Conservation (phyloP, 2,329 filamentous ascomycete genomes). For the Pseudogymnoascus sp. region DNA sequence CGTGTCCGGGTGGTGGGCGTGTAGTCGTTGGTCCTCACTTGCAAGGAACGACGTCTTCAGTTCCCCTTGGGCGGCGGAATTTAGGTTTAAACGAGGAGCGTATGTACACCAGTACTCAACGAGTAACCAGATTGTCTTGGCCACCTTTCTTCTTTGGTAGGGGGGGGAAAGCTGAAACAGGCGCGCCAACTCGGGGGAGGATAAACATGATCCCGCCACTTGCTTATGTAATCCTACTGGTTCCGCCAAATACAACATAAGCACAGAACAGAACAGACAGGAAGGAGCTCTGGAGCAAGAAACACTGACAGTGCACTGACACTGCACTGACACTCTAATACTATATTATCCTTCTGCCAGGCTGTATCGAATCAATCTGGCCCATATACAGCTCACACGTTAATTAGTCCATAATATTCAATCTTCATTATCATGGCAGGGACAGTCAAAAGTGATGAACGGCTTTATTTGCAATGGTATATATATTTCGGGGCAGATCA, state of each 20-base stretch:
- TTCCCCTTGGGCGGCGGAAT: constrained; percentile 5
- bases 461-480: neutral
- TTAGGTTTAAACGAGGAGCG: constrained; percentile 6
- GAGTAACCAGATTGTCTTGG: neutral
- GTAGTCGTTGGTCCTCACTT: neutral
- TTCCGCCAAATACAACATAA: neutral
- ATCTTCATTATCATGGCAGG: neutral
- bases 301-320: too few relatives aligned
- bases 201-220: neutral
- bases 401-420: neutral
- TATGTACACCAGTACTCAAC: constrained; percentile 1
- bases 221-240: neutral
- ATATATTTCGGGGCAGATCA: neutral
- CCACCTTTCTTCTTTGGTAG: constrained; percentile 6
- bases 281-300: neutral
- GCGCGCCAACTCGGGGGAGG: neutral
- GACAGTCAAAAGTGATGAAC: neutral
- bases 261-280: neutral
- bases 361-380: neutral
- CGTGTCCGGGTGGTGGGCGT: constrained; percentile 1
- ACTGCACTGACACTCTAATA: neutral
- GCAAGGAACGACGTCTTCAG: constrained; percentile 2
- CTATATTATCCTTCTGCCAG: neutral
- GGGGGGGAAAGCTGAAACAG: constrained; percentile 4
- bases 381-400: neutral